phyloP scores from a whole-genome alignment of 2,329 filamentous ascomycete genomes.

The Pseudocercospora musae region DNA sequence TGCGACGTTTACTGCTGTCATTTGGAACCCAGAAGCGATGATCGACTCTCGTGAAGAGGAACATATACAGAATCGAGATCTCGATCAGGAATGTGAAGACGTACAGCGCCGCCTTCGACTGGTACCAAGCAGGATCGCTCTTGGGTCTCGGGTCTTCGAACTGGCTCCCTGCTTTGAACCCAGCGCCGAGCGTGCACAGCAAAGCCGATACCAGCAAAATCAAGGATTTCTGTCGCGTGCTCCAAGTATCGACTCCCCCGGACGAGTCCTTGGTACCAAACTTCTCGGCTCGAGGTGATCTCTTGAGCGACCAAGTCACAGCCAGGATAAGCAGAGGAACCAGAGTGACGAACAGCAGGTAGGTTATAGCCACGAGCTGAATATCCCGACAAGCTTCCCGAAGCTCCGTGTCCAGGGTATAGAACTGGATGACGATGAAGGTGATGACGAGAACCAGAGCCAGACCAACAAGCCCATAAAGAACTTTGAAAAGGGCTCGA shows the following conservation, averaged over 20 bases:
- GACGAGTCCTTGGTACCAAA: slow-evolving; percentile 21
- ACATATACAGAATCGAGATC: slow-evolving; percentile 31
- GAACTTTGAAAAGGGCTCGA: slow-evolving; percentile 9
- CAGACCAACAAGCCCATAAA: slow-evolving; percentile 16
- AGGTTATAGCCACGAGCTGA: slow-evolving; percentile 25
- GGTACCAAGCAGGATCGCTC: slow-evolving; percentile 31
- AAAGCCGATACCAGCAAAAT: slow-evolving; percentile 20
- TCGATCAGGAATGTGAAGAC: slow-evolving; percentile 31
- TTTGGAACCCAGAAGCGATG: slow-evolving; percentile 31
- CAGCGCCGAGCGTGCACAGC: slow-evolving; percentile 24
- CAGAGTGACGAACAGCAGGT: slow-evolving; percentile 25
- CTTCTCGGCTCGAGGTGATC: slow-evolving; percentile 10
- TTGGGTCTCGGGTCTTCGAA: slow-evolving; percentile 27
- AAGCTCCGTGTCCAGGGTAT: slow-evolving; percentile 26
- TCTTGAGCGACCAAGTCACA: slow-evolving; percentile 16
- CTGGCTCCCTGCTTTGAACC: slow-evolving; percentile 29
- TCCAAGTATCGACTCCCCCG: slow-evolving; percentile 3
- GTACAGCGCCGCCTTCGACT: slow-evolving; percentile 32
- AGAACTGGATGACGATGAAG: slow-evolving; percentile 30
- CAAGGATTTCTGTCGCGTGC: slow-evolving; percentile 17
- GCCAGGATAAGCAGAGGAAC: slow-evolving; percentile 25
- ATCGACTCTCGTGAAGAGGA: slow-evolving; percentile 27
- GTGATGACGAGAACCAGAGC: slow-evolving; percentile 28
- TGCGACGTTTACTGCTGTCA: slow-evolving; percentile 27
- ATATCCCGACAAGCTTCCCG: slow-evolving; percentile 18